A percentile compares a stretch with the other conserved stretches of the same genome.
Evolutionary conservation across 163 green algal genomes (phyloP).

Genomic region (Volvox carteri): DNA sequence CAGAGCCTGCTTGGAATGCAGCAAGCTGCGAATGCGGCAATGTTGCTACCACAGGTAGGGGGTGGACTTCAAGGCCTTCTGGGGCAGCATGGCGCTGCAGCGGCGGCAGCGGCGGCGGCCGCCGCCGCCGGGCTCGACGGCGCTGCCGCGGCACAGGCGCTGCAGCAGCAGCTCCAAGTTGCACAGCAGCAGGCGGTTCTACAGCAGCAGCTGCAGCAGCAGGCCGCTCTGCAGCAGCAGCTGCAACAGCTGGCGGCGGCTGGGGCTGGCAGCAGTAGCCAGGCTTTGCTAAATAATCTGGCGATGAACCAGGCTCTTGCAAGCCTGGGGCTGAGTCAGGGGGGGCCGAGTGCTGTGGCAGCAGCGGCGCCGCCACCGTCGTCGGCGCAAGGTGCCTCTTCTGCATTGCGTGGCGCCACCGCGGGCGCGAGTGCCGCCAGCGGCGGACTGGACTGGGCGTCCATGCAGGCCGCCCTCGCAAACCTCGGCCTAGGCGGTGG

Average conservation of each 20-base stretch:
- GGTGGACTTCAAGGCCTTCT: slow-evolving; percentile 48
- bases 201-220: slow-evolving; percentile 40
- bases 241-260: slow-evolving; percentile 42
- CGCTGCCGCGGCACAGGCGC: slow-evolving; percentile 14
- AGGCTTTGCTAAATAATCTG: slow-evolving; percentile 50
- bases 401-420: background rate
- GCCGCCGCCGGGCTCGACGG: slow-evolving; percentile 22
- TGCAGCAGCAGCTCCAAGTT: slow-evolving; percentile 36
- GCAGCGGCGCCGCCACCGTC: background rate
- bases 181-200: slow-evolving; percentile 33
- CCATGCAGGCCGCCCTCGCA: slow-evolving; percentile 34
- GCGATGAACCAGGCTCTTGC: slow-evolving; percentile 48
- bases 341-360: background rate
- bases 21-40: slow-evolving; percentile 43
- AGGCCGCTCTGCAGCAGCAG: slow-evolving; percentile 36
- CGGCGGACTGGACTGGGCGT: slow-evolving; percentile 43
- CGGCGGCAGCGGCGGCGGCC: background rate
- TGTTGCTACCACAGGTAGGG: slow-evolving; percentile 33
- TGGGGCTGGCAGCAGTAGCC: slow-evolving; percentile 21
- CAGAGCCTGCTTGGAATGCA: slow-evolving; percentile 58
- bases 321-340: background rate
- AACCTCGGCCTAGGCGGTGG: slow-evolving; percentile 25
- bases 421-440: background rate
- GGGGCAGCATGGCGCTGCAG: slow-evolving; percentile 24
- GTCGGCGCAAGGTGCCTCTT: background rate